Percentiles rank a stretch among this genome's conserved stretches.
phyloP scores from a whole-genome alignment of 352 stramenopile species.

The Phytophthora sojae region DNA sequence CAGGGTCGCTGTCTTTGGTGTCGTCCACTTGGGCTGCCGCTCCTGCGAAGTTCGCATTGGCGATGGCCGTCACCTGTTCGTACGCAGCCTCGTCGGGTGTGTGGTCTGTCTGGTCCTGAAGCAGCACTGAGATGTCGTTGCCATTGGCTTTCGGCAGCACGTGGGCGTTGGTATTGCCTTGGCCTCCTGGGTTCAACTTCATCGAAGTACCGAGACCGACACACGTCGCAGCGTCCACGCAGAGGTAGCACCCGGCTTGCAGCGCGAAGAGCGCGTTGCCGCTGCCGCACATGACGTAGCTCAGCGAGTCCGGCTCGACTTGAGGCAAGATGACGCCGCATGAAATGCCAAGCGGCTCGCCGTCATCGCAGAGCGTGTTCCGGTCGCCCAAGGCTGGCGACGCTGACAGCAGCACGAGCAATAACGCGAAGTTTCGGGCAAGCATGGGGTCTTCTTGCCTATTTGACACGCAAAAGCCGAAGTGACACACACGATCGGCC shows the following conservation, averaged over 20 bases:
- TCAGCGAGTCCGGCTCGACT: not conserved
- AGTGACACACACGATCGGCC: conserved; percentile 4
- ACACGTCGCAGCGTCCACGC: conserved; percentile 51
- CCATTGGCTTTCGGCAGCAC: conserved; percentile 32
- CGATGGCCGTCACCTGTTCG: conserved; percentile 17
- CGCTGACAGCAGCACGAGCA: conserved; percentile 11
- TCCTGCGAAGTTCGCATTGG: conserved; percentile 28
- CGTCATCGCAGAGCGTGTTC: conserved; percentile 52
- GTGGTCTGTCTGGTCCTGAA: conserved; percentile 30
- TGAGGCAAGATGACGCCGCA: conserved; percentile 15
- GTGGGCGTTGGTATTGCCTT: not conserved
- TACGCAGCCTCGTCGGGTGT: conserved; percentile 15
- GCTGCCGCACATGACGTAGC: conserved; percentile 21
- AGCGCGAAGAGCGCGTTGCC: conserved; percentile 45
- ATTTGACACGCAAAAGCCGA: conserved; percentile 29
- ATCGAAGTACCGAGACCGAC: not conserved
- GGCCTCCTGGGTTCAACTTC: not conserved
- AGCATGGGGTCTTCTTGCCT: conserved; percentile 3
- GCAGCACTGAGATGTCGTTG: conserved; percentile 36
- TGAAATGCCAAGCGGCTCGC: conserved; percentile 16
- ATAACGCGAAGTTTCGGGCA: not conserved
- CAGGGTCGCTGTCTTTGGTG: not conserved
- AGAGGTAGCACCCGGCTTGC: conserved; percentile 57
- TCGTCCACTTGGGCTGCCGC: conserved; percentile 11
- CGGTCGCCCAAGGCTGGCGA: conserved; percentile 18